Base-by-base conservation (phyloP, 140 eudicot species). In the Oenanthe javanica region DNA sequence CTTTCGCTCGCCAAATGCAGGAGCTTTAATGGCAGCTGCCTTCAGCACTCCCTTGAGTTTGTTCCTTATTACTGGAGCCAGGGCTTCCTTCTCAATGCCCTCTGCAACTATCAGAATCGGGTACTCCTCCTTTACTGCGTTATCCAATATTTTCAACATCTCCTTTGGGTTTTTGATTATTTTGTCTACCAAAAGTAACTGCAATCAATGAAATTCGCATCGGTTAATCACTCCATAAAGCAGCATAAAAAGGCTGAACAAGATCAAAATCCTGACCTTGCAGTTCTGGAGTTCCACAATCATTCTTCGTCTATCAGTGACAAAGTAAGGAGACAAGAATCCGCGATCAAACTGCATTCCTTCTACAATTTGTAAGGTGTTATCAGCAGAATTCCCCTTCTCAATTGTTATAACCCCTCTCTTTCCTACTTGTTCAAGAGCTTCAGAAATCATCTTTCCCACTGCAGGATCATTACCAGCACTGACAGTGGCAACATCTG, bases 291-390 rank as follows among this genome's bases (percentile, higher is more conserved):
- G 88, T 82, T 94, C 97, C 1, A 73, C 97, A 64, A 73, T 85
- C 91, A 77, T 87, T 72, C 82, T 89, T 78, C 78, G 84, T 61
- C 95, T 76, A 69, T 94, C 98, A 52, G 92, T 89, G 55, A 86
- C 92, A 79, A 94, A 94, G 80, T 92, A 92, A 6, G 89, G 94
- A 82, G 98, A 94, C 72, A 94, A 70, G 85, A 86, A 94, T 25
- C 98, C 98, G 15, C 98, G 93, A 76, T 94, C 97, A 77, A 92
- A 94, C 51, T 89, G 88, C 97, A 95, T 92, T 63, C 97, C 99
- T 76, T 95, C 94, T 46, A 89, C 92, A 18, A 92, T 82, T 69
- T 89, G 78, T 11, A 95, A 83, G 52, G 15, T 83, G 79, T 82
- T 95, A 64, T 88, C 90, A 13, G 86, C 19, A 81, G 48, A 49